Evolutionary conservation across 2,329 filamentous ascomycete species (phyloP), one percentile per base, ranked within the genome.

Genomic region (Fusarium napiforme): DNA sequence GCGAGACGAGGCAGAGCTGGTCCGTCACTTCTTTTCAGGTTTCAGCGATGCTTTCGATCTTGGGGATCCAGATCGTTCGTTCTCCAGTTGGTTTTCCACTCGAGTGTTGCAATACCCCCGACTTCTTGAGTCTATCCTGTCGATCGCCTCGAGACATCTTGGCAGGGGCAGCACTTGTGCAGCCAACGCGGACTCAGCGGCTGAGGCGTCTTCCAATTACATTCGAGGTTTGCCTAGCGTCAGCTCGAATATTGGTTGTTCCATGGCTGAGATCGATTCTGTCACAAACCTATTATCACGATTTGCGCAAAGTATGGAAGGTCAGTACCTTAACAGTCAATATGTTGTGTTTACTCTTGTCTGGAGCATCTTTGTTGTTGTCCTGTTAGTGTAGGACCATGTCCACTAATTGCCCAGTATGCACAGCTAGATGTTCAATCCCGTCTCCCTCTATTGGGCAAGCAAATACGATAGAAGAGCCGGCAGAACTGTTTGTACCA

Each of bases 91-190:
- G 49, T 1, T 52, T 5, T 52, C 49, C 14, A 52, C 16, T n/a
- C 30, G 32, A n/a, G 32, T 52, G 10, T 7, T 52, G 8, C 15
- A 52, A 10, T 2, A 21, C 4, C 30, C 49, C 26, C n/a, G 16
- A 10, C 49, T 52, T 52, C 49, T 37, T 15, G 21, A 52, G 2
- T 34, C 18, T 23, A 19, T 19, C 12, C 21, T 52, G 12, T 8
- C 18, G 15, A 37, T 52, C 6, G 15, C 32, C 4, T 15, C 32
- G 1, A 52, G 3, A 16, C 49, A 52, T 9, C 15, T 52, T 23
- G 28, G 16, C 4, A 34, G 9, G 30, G 16, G 8, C 4, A 21
- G 18, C 9, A 23, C n/a, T 1, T 9, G 3, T 7, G 5, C 5
- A 4, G 2, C 10, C 19, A 18, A 11, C n/a, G 4, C 23, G 4